phyloP scores from a whole-genome alignment of 129 eudicot genomes.

The Apium graveolens region DNA sequence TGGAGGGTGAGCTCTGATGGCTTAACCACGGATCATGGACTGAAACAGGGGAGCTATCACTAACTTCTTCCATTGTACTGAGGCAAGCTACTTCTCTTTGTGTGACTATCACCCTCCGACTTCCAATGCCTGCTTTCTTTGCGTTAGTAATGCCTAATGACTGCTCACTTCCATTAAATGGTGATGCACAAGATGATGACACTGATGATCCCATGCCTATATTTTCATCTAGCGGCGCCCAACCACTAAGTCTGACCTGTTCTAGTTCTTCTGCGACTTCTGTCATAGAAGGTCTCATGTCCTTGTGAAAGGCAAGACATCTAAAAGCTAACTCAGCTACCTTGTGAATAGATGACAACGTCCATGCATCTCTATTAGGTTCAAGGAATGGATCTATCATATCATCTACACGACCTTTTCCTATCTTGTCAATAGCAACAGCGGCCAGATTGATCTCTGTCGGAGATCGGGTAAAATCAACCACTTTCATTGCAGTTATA shows the following conservation, averaged over 20 bases:
- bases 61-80: constrained; percentile 37
- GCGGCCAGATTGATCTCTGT: constrained; percentile 81
- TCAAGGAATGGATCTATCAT: constrained; percentile 70
- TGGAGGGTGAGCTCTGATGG: constrained; percentile 69
- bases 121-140: constrained; percentile 35
- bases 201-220: constrained; percentile 44
- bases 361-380: constrained; percentile 78
- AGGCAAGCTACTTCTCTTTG: constrained; percentile 27
- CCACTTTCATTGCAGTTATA: constrained; percentile 75
- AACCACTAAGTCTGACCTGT: constrained; percentile 52
- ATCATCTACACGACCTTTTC: constrained; percentile 73
- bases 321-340: constrained; percentile 91
- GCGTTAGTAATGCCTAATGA: constrained; percentile 22
- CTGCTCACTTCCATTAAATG: constrained; percentile 49
- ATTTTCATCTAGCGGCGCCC: constrained; percentile 53
- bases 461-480: constrained; percentile 67
- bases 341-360: constrained; percentile 60
- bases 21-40: constrained; percentile 62
- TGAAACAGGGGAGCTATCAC: constrained; percentile 57
- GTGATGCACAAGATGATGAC: constrained; percentile 56
- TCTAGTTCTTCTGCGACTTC: constrained; percentile 92
- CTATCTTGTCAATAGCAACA: constrained; percentile 61
- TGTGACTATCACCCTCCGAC: constrained; percentile 42
- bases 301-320: constrained; percentile 85
- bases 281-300: constrained; percentile 85